A percentile compares a stretch with the other conserved stretches of the same genome.
Evolutionary conservation across 2,329 filamentous ascomycete genomes (phyloP).

Genomic region (Epichloe uncinata): DNA sequence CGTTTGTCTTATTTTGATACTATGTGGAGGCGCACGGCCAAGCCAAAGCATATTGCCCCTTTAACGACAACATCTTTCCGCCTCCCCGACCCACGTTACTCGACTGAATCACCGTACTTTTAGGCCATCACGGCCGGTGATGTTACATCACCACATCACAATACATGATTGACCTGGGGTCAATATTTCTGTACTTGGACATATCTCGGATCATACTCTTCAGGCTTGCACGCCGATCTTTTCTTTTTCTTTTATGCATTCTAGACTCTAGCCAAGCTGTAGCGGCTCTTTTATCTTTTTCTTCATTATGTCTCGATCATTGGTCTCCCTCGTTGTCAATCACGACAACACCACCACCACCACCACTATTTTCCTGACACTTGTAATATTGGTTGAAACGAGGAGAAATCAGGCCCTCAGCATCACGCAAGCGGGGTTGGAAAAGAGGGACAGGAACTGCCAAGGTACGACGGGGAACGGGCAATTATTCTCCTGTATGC

Average conservation of each 20-base stretch:
- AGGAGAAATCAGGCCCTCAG: not conserved
- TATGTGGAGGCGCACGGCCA: not conserved
- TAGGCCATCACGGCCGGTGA: not conserved
- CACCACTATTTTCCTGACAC: not conserved
- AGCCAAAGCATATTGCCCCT: not conserved
- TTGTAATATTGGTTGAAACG: conserved; percentile 1
- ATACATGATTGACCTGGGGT: conserved; percentile 16
- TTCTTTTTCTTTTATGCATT: conserved; percentile 20
- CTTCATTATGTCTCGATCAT: not conserved
- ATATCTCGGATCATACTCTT: conserved; percentile 19
- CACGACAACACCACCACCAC: conserved; percentile 11
- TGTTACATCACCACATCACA: conserved; percentile 7
- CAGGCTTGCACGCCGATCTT: conserved; percentile 9
- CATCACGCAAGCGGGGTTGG: not conserved
- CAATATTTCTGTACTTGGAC: conserved; percentile 17
- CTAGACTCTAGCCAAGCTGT: conserved; percentile 20
- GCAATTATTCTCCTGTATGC: not conserved
- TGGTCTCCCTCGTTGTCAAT: conserved; percentile 9
- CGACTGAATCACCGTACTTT: not conserved
- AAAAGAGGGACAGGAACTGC: not conserved
- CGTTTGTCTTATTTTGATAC: not conserved
- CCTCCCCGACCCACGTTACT: not conserved
- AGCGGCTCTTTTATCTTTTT: conserved; percentile 10
- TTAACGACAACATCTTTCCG: not conserved
- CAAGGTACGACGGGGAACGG: not conserved